Conservation (phyloP, 305 asterid species). For the Fraxinus ornus region DNA sequence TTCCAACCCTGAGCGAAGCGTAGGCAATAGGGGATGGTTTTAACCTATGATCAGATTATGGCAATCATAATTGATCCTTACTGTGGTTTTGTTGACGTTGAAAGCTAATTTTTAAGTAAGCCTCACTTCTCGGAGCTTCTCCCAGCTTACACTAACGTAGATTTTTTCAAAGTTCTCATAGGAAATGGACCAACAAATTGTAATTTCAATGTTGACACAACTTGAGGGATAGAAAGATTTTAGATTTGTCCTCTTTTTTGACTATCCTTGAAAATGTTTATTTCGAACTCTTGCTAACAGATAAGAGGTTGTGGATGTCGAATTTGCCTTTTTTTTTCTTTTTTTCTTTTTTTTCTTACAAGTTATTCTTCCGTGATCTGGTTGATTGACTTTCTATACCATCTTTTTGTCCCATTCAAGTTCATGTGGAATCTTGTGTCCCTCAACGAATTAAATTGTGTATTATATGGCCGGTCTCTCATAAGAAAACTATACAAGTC, state of each 20-base stretch:
- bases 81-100: not conserved
- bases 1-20: not conserved
- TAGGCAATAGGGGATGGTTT: not conserved
- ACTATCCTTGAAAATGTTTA: not conserved
- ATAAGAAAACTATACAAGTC: not conserved
- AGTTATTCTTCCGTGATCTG: not conserved
- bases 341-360: not conserved
- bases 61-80: not conserved
- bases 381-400: not conserved
- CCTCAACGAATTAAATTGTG: not conserved
- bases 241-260: not conserved
- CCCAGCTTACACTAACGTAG: not conserved
- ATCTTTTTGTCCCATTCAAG: not conserved
- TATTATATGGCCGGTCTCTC: not conserved
- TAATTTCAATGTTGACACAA: not conserved
- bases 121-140: not conserved
- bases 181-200: not conserved
- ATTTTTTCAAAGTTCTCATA: not conserved
- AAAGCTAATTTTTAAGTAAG: not conserved
- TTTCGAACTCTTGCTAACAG: not conserved
- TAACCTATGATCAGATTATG: not conserved
- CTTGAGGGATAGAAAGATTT: not conserved
- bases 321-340: not conserved
- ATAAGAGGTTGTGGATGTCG: not conserved
- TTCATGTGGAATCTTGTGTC: not conserved